Evolutionary conservation across 345 rosid species (phyloP).

Genomic region (Citrus cavaleriei): DNA sequence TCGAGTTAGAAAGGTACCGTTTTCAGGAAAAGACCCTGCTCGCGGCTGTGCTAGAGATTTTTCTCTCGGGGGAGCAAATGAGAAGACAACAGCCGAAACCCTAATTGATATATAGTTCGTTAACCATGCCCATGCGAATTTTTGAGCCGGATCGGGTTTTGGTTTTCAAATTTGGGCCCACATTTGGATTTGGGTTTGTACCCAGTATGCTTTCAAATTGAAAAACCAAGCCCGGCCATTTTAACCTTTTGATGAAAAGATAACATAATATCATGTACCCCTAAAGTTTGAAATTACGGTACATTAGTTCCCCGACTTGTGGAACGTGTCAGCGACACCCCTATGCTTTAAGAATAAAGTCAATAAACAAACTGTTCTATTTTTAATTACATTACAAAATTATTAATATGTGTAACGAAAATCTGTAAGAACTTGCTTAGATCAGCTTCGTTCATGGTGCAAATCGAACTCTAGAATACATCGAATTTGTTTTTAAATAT

Average conservation of each 20-base stretch:
- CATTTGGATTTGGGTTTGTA: background rate
- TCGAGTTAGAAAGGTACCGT: background rate
- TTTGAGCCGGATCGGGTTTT: background rate
- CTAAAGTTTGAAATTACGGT: too few relatives aligned
- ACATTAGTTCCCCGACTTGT: too few relatives aligned
- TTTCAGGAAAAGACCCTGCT: background rate
- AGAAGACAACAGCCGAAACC: background rate
- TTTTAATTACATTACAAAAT: too few relatives aligned
- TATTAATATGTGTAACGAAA: too few relatives aligned
- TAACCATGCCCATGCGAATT: background rate
- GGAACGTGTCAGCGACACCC: too few relatives aligned
- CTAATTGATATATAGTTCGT: background rate
- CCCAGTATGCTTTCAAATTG: background rate
- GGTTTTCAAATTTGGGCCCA: background rate
- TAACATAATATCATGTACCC: too few relatives aligned
- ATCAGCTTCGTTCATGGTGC: too few relatives aligned
- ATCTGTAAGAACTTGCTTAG: too few relatives aligned
- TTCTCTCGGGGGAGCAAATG: background rate
- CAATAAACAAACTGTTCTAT: background rate
- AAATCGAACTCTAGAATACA: too few relatives aligned
- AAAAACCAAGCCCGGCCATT: background rate
- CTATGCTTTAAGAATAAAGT: background rate
- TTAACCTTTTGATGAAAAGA: too few relatives aligned
- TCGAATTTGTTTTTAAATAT: too few relatives aligned
- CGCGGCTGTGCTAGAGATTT: background rate